A percentile compares a stretch with the other conserved stretches of the same genome.
Conservation (phyloP, 352 stramenopile genomes). For the Phytophthora melonis region DNA sequence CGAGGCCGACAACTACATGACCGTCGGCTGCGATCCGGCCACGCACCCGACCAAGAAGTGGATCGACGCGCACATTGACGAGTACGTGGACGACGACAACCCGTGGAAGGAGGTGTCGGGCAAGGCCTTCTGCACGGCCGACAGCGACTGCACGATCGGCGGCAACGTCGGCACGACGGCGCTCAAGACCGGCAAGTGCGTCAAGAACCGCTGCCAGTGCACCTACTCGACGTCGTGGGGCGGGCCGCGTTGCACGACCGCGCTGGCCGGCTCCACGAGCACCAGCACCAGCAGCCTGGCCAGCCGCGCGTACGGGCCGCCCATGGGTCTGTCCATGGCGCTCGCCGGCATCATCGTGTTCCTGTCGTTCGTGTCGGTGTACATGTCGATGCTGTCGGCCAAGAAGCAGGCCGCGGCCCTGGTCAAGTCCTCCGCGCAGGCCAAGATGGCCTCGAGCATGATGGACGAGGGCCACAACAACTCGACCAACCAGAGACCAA, state of each 20-base stretch:
- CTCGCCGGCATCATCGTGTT: conserved; percentile 40
- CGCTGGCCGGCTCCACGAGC: conserved; percentile 35
- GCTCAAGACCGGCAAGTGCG: conserved; percentile 55
- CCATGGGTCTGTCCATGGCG: conserved; percentile 54
- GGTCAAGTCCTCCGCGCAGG: conserved; percentile 33
- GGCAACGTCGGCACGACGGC: conserved; percentile 44
- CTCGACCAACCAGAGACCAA: conserved; percentile 33
- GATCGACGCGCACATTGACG: conserved; percentile 74
- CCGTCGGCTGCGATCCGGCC: conserved; percentile 64
- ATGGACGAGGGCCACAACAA: conserved; percentile 27
- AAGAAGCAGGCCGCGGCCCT: conserved; percentile 40
- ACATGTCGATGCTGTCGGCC: conserved; percentile 36
- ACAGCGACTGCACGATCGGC: conserved; percentile 60
- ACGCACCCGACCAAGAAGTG: conserved; percentile 74
- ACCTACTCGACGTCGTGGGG: conserved; percentile 56
- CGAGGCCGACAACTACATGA: conserved; percentile 60
- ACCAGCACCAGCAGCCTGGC: conserved; percentile 33
- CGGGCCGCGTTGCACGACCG: conserved; percentile 67
- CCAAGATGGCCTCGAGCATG: conserved; percentile 40
- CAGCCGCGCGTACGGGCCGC: conserved; percentile 57
- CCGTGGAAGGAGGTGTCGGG: conserved; percentile 49
- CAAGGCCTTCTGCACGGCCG: conserved; percentile 47
- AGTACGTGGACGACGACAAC: conserved; percentile 71
- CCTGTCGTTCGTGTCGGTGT: conserved; percentile 43
- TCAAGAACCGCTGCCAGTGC: conserved; percentile 58